Conservation (phyloP, 2,329 filamentous ascomycete genomes). For the Colletotrichum melonis region DNA sequence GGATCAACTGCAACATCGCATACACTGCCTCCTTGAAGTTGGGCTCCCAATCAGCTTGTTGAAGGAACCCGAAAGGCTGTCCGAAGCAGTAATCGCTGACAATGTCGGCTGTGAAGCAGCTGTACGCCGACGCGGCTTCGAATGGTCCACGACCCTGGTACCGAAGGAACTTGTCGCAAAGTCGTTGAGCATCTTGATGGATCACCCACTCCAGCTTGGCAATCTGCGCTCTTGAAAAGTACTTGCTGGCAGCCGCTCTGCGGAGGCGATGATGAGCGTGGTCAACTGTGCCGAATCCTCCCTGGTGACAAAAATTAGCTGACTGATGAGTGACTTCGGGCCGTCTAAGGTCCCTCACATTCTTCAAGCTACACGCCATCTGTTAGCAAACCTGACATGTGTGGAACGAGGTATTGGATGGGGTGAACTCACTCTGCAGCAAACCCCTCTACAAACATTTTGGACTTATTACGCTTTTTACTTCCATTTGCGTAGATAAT, state of each 20-base stretch:
- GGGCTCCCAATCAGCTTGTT: slow-evolving; percentile 25
- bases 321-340: background rate
- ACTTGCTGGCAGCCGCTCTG: slow-evolving; percentile 32
- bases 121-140: slow-evolving; percentile 19
- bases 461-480: slow-evolving; percentile 35
- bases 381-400: background rate
- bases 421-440: slow-evolving; percentile 21
- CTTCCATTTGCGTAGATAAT: slow-evolving; percentile 38
- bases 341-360: background rate
- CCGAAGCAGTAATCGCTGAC: slow-evolving; percentile 44
- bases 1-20: slow-evolving; percentile 31
- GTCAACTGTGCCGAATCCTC: slow-evolving; percentile 35
- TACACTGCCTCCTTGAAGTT: slow-evolving; percentile 30
- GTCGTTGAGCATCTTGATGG: too few relatives aligned
- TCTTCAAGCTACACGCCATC: background rate
- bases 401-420: background rate
- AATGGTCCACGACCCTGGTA: too few relatives aligned
- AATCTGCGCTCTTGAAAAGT: too few relatives aligned
- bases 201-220: too few relatives aligned
- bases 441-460: slow-evolving; percentile 30
- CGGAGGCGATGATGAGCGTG: slow-evolving; percentile 41
- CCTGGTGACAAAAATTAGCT: background rate
- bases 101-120: slow-evolving; percentile 41
- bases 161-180: too few relatives aligned
- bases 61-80: slow-evolving; percentile 30